These are phyloP conservation scores for Tylopilus sp. DNA, from an alignment of 768 basidiomycete species.

Conservation along the genomic window DNA sequence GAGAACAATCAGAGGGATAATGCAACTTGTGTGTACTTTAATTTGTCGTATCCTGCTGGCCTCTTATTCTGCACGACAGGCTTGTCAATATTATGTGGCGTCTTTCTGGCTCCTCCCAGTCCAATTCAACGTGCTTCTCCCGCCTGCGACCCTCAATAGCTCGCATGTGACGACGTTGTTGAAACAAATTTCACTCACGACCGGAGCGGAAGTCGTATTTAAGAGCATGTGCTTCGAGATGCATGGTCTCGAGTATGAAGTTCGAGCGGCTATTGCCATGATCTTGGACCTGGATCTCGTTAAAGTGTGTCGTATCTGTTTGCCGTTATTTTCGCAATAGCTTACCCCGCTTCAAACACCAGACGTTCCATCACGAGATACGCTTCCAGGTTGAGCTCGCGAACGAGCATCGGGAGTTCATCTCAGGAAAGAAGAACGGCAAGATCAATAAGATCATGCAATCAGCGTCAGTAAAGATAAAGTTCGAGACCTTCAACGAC, in stretches of 20 bases:
- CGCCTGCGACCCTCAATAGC: constrained; percentile 75
- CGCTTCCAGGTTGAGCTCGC: constrained; percentile 97
- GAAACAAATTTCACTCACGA: constrained; percentile 80
- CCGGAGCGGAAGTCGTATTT: constrained; percentile 93
- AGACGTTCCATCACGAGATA: constrained; percentile 96
- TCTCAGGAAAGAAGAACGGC: constrained; percentile 98
- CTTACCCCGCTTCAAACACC: background rate
- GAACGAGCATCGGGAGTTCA: constrained; percentile 97
- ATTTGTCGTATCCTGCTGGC: constrained; percentile 18
- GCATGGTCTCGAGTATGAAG: constrained; percentile 91
- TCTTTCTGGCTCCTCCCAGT: constrained; percentile 95
- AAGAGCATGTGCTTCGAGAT: constrained; percentile 98
- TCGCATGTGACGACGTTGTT: constrained; percentile 81
- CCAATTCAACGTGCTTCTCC: constrained; percentile 88
- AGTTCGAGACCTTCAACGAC: constrained; percentile 97
- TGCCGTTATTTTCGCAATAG: background rate
- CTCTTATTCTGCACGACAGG: constrained; percentile 35
- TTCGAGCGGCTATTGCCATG: constrained; percentile 79
- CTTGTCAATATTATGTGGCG: constrained; percentile 94
- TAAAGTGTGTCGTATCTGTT: constrained; percentile 51
- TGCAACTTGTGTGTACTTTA: constrained; percentile 75
- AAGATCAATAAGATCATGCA: constrained; percentile 99
- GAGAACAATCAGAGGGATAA: constrained; percentile 88
- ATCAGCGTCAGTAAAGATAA: constrained; percentile 94
- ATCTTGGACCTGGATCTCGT: constrained; percentile 89